A percentile compares a stretch with the other conserved stretches of the same genome.
These are phyloP conservation scores for Xylariaceae sp. DNA, from an alignment of 2,329 filamentous ascomycete genomes.

Conservation along the genomic window DNA sequence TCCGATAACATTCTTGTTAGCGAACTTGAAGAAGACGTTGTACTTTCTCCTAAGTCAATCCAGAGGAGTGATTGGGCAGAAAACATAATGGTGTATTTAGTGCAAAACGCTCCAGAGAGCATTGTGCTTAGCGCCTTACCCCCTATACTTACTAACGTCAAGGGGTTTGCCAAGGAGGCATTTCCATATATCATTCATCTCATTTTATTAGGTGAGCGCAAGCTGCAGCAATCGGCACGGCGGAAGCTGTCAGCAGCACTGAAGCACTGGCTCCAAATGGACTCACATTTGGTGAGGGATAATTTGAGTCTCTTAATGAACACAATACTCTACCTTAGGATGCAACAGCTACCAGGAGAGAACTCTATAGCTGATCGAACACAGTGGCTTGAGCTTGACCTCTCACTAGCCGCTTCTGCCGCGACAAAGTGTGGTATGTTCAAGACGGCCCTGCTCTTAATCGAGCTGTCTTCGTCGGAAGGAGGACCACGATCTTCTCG, in stretches of 20 bases:
- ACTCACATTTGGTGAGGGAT: slow-evolving; percentile 54
- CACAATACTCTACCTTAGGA: slow-evolving; percentile 85
- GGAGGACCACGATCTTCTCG: slow-evolving; percentile 62
- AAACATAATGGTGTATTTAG: slow-evolving; percentile 66
- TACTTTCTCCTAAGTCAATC: slow-evolving; percentile 49
- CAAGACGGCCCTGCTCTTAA: slow-evolving; percentile 83
- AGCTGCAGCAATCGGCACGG: slow-evolving; percentile 64
- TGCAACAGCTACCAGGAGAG: slow-evolving; percentile 77
- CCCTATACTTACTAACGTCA: slow-evolving; percentile 68
- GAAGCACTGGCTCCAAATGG: slow-evolving; percentile 65
- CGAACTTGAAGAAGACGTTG: slow-evolving; percentile 35
- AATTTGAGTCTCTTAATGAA: slow-evolving; percentile 78
- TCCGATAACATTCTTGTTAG: slow-evolving; percentile 52
- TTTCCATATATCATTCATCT: slow-evolving; percentile 88
- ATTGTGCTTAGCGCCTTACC: slow-evolving; percentile 73
- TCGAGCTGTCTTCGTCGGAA: slow-evolving; percentile 68
- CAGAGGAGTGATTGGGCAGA: slow-evolving; percentile 64
- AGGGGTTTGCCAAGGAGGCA: slow-evolving; percentile 72
- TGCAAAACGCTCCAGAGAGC: slow-evolving; percentile 63
- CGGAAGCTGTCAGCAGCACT: slow-evolving; percentile 69
- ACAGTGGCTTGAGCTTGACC: slow-evolving; percentile 86
- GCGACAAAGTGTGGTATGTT: slow-evolving; percentile 82
- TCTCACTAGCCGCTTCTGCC: slow-evolving; percentile 69
- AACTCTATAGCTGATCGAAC: slow-evolving; percentile 77
- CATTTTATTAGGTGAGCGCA: slow-evolving; percentile 72